phyloP scores from a whole-genome alignment of 768 basidiomycete species.

The Pulveroboletus sp. region DNA sequence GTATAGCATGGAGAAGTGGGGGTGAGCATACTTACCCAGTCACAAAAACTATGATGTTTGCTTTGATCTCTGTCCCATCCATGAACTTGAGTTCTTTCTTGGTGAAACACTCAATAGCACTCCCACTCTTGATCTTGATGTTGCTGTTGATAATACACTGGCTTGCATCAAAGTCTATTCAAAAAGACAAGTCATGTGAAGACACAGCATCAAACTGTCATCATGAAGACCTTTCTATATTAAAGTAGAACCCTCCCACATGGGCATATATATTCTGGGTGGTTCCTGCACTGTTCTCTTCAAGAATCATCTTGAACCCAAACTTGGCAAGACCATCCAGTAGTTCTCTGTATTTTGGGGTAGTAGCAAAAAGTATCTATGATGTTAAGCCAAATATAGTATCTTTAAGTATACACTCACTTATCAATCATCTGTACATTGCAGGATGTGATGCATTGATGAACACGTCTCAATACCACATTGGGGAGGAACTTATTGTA shows the following conservation, averaged over 20 bases:
- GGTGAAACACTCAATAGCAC: conserved; percentile 29
- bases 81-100: conserved; percentile 26
- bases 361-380: no score
- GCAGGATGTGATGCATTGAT: conserved; percentile 16
- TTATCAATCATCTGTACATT: conserved; percentile 24
- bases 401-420: conserved; percentile 7
- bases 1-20: neutral
- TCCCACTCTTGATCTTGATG: conserved; percentile 49
- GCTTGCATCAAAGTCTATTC: conserved; percentile 36
- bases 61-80: conserved; percentile 29
- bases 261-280: conserved; percentile 23
- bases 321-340: conserved; percentile 35
- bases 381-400: no score
- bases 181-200: neutral
- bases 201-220: no score
- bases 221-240: conserved; percentile 14
- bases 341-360: conserved; percentile 24
- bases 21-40: conserved; percentile 19
- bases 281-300: conserved; percentile 32
- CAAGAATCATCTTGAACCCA: conserved; percentile 37
- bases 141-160: conserved; percentile 42
- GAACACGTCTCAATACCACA: conserved; percentile 12
- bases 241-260: conserved; percentile 40
- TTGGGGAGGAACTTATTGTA: conserved; percentile 15
- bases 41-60: conserved; percentile 31